phyloP scores from a whole-genome alignment of 257 asterid genomes.

The Primulina tabacum region DNA sequence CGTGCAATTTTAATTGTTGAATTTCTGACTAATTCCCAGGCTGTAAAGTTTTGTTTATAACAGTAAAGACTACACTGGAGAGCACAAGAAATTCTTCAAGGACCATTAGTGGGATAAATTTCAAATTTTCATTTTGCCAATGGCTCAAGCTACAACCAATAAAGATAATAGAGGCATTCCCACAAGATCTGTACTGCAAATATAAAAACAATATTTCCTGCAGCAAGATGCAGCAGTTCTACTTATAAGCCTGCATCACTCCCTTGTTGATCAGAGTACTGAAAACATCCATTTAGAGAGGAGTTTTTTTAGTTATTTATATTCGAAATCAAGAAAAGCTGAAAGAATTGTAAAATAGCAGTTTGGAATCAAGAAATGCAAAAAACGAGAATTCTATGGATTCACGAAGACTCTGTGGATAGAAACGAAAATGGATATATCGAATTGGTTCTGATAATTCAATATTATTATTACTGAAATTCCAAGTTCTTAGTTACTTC shows the following conservation, averaged over 20 bases:
- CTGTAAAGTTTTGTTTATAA: not conserved
- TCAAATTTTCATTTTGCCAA: constrained; percentile 2
- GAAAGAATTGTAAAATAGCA: no score
- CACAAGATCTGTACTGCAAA: not conserved
- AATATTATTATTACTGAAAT: no score
- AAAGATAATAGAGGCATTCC: not conserved
- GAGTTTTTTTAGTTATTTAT: not conserved
- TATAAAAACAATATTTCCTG: not conserved
- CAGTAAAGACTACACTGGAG: not conserved
- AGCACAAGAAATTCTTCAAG: not conserved
- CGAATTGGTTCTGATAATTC: no score
- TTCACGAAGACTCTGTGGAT: no score
- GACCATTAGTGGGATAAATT: not conserved
- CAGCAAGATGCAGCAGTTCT: constrained; percentile 9
- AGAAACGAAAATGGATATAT: no score
- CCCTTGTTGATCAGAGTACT: not conserved
- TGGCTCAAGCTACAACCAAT: constrained; percentile 1
- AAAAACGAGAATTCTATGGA: no score
- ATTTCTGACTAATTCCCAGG: not conserved
- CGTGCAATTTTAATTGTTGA: not conserved
- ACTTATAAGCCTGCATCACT: not conserved
- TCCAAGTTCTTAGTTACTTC: no score
- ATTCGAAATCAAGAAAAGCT: not conserved
- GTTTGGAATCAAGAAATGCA: no score
- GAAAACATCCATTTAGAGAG: not conserved